Conservation (phyloP, 805 yeast species). For the baker's yeast (Saccharomyces cerevisiae) region DNA sequence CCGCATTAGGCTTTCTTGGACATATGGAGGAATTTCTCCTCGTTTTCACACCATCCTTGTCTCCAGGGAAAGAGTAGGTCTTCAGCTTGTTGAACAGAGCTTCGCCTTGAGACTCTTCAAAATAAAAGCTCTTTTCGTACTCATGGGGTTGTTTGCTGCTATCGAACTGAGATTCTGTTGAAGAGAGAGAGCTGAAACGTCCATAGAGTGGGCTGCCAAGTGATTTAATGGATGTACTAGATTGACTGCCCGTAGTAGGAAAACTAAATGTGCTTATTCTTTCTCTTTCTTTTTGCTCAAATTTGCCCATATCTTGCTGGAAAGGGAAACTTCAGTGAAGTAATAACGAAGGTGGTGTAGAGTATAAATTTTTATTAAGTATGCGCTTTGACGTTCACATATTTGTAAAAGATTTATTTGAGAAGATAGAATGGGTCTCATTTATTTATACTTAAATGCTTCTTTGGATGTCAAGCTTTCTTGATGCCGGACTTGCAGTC, state of each 20-base stretch:
- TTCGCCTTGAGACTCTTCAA: conserved; percentile 8
- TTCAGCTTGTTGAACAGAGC: conserved; percentile 7
- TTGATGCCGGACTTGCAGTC: neutral
- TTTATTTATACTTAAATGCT: neutral
- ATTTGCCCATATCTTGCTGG: neutral
- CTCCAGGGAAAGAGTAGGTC: conserved; percentile 1
- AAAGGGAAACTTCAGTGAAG: neutral
- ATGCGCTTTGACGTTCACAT: neutral
- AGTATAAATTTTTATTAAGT: neutral
- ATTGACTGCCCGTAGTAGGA: conserved; percentile 1
- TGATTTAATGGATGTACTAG: neutral
- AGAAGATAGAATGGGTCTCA: neutral
- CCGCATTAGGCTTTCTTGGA: neutral
- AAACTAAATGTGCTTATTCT: conserved; percentile 4
- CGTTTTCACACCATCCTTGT: neutral
- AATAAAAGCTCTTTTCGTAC: conserved; percentile 1
- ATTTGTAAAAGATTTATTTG: neutral
- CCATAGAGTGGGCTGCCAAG: neutral
- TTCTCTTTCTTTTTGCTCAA: neutral
- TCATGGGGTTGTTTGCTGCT: neutral
- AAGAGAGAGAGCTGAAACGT: neutral
- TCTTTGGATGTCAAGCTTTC: neutral
- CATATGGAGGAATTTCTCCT: neutral
- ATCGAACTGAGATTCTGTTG: neutral
- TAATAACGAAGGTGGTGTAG: neutral